Conservation (phyloP, 805 yeast genomes). For the Groenewaldozyma salmanticensis region DNA sequence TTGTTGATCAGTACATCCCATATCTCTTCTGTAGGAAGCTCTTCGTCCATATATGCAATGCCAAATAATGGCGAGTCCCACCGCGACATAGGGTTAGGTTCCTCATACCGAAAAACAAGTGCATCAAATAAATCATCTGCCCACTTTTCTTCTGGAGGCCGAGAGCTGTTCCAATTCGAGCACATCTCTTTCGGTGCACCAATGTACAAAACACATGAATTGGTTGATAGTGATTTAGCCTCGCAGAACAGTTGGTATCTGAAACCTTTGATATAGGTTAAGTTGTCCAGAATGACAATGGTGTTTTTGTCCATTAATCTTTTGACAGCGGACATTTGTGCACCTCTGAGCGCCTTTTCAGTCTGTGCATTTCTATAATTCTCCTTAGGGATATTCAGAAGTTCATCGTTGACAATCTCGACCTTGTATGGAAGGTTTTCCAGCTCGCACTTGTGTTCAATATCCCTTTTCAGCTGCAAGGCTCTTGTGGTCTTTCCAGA, state of each 20-base stretch:
- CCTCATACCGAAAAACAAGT: slow-evolving; percentile 80
- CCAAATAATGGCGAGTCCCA: slow-evolving; percentile 94
- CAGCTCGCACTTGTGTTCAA: slow-evolving; percentile 37
- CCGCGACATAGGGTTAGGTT: slow-evolving; percentile 72
- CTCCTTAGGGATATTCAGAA: slow-evolving; percentile 58
- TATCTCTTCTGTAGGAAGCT: slow-evolving; percentile 55
- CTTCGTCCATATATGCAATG: slow-evolving; percentile 45
- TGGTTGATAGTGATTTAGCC: slow-evolving; percentile 73
- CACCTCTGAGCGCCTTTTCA: slow-evolving; percentile 76
- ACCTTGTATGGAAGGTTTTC: slow-evolving; percentile 50
- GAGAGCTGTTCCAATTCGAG: slow-evolving; percentile 45
- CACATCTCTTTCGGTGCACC: slow-evolving; percentile 58
- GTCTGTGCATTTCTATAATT: slow-evolving; percentile 60
- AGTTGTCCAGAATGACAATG: slow-evolving; percentile 75
- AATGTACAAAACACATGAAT: slow-evolving; percentile 74
- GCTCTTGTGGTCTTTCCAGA: slow-evolving; percentile 81
- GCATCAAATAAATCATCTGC: slow-evolving; percentile 53
- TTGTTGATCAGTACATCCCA: slow-evolving; percentile 36
- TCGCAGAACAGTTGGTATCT: slow-evolving; percentile 92
- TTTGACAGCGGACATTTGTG: slow-evolving; percentile 82
- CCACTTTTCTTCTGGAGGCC: slow-evolving; percentile 41
- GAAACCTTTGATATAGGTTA: slow-evolving; percentile 89
- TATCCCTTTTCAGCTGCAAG: slow-evolving; percentile 35
- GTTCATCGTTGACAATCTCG: slow-evolving; percentile 66
- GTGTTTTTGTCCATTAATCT: slow-evolving; percentile 59